Base-by-base conservation (phyloP, 192 early-diverging fungal species). In the Lobosporangium transversale region DNA sequence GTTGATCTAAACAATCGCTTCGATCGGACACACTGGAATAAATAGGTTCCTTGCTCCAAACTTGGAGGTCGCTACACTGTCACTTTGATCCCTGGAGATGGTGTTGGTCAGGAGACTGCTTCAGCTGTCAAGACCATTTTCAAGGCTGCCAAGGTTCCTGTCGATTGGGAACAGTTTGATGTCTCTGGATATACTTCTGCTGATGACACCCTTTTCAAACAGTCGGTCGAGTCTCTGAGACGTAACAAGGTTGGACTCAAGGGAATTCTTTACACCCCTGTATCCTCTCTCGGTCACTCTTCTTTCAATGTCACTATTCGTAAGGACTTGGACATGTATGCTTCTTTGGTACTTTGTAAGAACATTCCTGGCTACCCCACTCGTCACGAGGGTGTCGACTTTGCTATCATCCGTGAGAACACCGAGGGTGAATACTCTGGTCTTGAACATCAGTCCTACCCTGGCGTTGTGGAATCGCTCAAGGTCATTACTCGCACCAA, bases 401-500 rank as follows among this genome's bases (percentile, higher is more conserved):
- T 99, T 91, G 93, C 94, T 71, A 97, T 99, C 66, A 98, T 99
- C 82, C 94, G 97, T 86, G 97, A 99, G 79, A 99, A 99, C 90
- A 99, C 97, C 49, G 97, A 99, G 85, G 97, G 97, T 73, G 97
- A 99, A 87, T 99, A 99, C 90, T 94, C 95, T 81, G 97, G 97
- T 15, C 88, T 97, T 54, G 97, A 99, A 84, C 97, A 99, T 88
- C 90, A 92, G 90, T 95, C 96, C 58, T 94, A 94, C 85, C 93
- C 96, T 14, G 97, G 97, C 67, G 96, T 99, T 23, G 95, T 99
- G 61, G 97, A 99, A 83, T 98, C 96, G 49, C 85, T 99, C 63
- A 99, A 99, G 91, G 94, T 99, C 70, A 93, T 97, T 52, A 97
- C 96, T 47, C 89, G 92, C 65, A 88, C 89, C 68, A 99, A 99